Conservation (phyloP, 306 rosid genomes). For the Vigna unguiculata region DNA sequence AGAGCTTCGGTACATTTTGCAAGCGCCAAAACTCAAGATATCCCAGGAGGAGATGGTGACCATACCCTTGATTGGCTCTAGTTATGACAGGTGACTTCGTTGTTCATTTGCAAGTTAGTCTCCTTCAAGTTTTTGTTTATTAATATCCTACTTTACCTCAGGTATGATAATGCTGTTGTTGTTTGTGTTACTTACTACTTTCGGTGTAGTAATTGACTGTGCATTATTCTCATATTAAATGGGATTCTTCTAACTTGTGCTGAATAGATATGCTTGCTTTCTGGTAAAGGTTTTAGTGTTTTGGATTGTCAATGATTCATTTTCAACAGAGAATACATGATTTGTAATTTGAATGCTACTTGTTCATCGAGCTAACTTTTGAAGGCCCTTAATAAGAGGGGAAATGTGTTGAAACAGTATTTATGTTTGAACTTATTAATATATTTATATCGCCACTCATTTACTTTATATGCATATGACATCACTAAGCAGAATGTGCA, state of each 20-base stretch:
- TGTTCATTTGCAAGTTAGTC: conserved; percentile 26
- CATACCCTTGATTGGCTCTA: conserved; percentile 51
- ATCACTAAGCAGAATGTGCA: no score
- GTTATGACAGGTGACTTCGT: conserved; percentile 51
- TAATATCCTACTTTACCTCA: background rate
- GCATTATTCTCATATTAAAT: conserved; percentile 20
- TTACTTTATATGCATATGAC: no score
- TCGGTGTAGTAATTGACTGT: background rate
- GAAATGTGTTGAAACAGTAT: background rate
- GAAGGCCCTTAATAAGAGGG: background rate
- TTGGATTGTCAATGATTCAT: conserved; percentile 1
- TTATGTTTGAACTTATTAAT: conserved; percentile 4
- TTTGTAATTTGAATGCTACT: background rate
- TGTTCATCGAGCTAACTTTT: background rate
- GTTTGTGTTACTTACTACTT: background rate
- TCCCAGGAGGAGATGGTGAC: conserved; percentile 98
- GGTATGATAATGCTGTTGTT: background rate
- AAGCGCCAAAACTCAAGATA: conserved; percentile 97
- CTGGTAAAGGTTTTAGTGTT: conserved; percentile 10
- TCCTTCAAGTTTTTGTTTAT: background rate
- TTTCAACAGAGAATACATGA: background rate
- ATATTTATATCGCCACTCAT: no score
- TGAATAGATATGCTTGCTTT: background rate
- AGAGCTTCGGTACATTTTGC: conserved; percentile 91
- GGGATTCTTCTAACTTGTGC: background rate